Percentiles rank a stretch among this genome's conserved stretches.
Evolutionary conservation across 257 asterid species (phyloP).

Genomic region (Fraxinus americana): DNA sequence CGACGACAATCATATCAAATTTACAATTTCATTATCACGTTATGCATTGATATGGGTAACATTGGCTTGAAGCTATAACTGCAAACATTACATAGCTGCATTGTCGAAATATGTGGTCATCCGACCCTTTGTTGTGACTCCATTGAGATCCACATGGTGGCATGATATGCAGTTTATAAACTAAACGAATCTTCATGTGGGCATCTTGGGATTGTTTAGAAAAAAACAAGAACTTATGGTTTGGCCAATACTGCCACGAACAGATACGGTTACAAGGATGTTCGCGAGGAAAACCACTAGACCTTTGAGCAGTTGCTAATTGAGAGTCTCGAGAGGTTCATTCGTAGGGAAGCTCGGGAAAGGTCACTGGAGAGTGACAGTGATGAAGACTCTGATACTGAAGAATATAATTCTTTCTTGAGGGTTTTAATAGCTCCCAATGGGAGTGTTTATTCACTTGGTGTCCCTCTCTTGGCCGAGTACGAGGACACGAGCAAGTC

Average conservation of each 20-base stretch:
- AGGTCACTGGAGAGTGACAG: constrained; percentile 88
- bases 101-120: not conserved
- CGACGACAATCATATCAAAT: constrained; percentile 48
- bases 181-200: not conserved
- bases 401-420: constrained; percentile 59
- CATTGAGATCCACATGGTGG: not conserved
- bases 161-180: not conserved
- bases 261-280: constrained; percentile 98
- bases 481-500: constrained; percentile 55
- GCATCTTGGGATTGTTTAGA: not conserved
- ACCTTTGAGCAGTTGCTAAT: constrained; percentile 89
- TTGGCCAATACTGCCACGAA: constrained; percentile 26
- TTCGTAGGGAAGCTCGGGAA: constrained; percentile 93
- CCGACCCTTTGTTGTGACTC: not conserved
- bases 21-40: not conserved
- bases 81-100: not conserved
- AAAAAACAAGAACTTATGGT: constrained; percentile 5
- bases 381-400: constrained; percentile 65
- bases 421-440: constrained; percentile 80
- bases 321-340: constrained; percentile 89
- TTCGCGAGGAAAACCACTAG: constrained; percentile 88
- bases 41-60: not conserved
- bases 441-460: constrained; percentile 85
- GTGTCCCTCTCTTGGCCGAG: constrained; percentile 81
- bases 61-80: not conserved